Percentiles rank a stretch among this genome's conserved stretches.
phyloP scores from a whole-genome alignment of 2,329 filamentous ascomycete species.

The Pyricularia grisea region DNA sequence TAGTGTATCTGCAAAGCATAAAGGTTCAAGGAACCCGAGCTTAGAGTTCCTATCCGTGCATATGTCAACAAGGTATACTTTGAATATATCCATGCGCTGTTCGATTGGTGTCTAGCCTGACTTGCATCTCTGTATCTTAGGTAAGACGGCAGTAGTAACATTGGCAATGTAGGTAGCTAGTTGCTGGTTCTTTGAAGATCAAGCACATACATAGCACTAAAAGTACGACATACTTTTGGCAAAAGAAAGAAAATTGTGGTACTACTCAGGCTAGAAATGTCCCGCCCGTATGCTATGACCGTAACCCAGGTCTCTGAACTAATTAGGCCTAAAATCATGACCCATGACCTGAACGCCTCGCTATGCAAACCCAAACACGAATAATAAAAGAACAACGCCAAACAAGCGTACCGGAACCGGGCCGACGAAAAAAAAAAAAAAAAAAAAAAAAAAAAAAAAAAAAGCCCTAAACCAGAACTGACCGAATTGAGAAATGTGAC shows the following conservation, averaged over 20 bases:
- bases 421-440: neutral
- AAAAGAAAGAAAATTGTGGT: neutral
- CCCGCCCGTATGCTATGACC: neutral
- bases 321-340: neutral
- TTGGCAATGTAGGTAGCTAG: neutral
- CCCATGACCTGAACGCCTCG: neutral
- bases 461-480: neutral
- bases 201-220: neutral
- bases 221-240: neutral
- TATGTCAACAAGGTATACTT: no score
- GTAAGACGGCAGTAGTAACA: neutral
- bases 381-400: neutral
- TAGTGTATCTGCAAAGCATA: neutral
- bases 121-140: neutral
- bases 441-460: neutral
- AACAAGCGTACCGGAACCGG: neutral
- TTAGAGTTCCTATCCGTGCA: no score
- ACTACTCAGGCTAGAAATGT: neutral
- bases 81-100: neutral
- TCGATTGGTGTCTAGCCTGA: neutral
- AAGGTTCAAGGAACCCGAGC: no score
- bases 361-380: neutral
- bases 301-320: neutral
- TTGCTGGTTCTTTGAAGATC: neutral
- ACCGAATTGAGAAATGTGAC: neutral